Percentiles rank a stretch among this genome's conserved stretches.
Evolutionary conservation across 306 rosid genomes (phyloP).

Genomic region (Cyclanthera cordifolia): DNA sequence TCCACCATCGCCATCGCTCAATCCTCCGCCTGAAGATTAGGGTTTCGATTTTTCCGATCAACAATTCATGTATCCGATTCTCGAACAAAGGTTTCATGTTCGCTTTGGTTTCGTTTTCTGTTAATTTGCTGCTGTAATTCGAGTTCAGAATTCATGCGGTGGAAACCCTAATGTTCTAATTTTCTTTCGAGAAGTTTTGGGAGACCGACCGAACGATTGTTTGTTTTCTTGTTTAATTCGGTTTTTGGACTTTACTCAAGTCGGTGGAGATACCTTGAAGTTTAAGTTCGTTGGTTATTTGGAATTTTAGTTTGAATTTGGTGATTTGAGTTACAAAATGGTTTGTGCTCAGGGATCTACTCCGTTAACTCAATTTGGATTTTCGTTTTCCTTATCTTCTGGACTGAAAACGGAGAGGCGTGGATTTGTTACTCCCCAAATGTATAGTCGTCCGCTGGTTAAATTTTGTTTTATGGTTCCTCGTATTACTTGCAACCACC

Average conservation of each 20-base stretch:
- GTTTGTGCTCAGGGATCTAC: constrained; percentile 42
- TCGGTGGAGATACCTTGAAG: not conserved
- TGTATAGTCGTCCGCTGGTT: constrained; percentile 16
- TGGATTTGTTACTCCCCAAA: constrained; percentile 20
- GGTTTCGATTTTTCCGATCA: not conserved
- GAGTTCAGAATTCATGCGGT: not conserved
- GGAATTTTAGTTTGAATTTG: not conserved
- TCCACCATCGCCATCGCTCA: constrained; percentile 7
- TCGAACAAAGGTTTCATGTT: not conserved
- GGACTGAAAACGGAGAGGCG: constrained; percentile 18
- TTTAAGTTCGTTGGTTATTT: not conserved
- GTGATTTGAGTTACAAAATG: constrained; percentile 26
- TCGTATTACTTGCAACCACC: constrained; percentile 17
- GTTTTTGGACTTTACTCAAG: not conserved
- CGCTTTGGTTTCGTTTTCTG: not conserved
- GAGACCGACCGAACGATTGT: not conserved
- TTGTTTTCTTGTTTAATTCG: not conserved
- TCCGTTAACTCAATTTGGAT: constrained; percentile 29
- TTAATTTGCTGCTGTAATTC: not conserved
- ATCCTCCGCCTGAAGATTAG: not conserved
- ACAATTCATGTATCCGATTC: not conserved
- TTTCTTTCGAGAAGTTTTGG: not conserved
- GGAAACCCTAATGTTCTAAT: not conserved
- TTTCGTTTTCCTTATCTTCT: constrained; percentile 29
- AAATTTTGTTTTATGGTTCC: constrained; percentile 26